Evolutionary conservation across 164 flowering plant genomes (phyloP), one percentile per base, ranked within the genome.

Genomic region (Paratinospora sagittata): DNA sequence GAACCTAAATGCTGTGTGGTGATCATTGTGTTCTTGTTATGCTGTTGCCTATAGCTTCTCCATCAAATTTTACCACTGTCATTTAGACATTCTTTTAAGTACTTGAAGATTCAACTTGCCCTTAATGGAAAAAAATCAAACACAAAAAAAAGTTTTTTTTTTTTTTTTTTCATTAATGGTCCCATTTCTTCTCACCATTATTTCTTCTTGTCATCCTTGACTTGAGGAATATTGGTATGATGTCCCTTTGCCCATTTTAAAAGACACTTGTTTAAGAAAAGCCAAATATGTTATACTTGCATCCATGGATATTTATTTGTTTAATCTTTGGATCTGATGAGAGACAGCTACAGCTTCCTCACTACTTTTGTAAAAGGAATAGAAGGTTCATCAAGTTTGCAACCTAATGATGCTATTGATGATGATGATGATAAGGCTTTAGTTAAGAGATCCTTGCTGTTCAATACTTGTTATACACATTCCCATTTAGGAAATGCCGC

Each of bases 251-350:
- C 66, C 65, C 60, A 45, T 62, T 63, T 63, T 77, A 81, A 75
- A 77, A 74, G 80, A 24, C 76, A 78, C 14, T 41, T 43, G 45
- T n/a, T n/a, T n/a, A 72, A 74, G 70, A 76, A 73, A 74, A 78
- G 78, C 81, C 76, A 78, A 76, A 76, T 63, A 75, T 74, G 58
- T 21, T 64, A 68, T 79, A 58, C 72, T 37, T 62, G 57, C 68
- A 70, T 60, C 33, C 17, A 57, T 63, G 41, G 9, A 24, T 65
- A 23, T 69, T 27, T 17, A 36, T 34, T 65, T 72, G 34, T 27
- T 71, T 69, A 37, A 72, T 41, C 45, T 11, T 63, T 74, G 49
- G 70, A 74, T 65, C 69, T 57, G 63, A 21, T 21, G 64, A 74
- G n/a, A n/a, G 33, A 64, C 58, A 37, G 17, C 67, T 60, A 68